Evolutionary conservation across 2,329 filamentous ascomycete species (phyloP).

Genomic region (Clarireedia hainanense): DNA sequence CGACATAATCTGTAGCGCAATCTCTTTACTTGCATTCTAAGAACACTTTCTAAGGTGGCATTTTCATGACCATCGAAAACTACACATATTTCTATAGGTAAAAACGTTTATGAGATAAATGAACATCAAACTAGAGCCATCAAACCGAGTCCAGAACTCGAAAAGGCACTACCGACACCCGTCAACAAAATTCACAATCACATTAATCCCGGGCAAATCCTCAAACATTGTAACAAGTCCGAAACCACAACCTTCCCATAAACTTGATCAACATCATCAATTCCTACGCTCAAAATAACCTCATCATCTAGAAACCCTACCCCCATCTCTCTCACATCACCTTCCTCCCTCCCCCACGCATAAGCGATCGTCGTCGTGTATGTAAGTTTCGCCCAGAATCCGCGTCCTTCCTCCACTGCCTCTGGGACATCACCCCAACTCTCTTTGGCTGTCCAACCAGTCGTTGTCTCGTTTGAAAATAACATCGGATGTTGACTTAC

Average conservation of each 20-base stretch:
- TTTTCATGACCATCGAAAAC: too few species aligned
- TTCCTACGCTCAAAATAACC: constrained; percentile 32
- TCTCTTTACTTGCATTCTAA: too few species aligned
- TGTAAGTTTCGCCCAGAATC: constrained; percentile 30
- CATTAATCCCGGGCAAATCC: constrained; percentile 42
- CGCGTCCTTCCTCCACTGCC: constrained; percentile 12
- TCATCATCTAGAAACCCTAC: constrained; percentile 33
- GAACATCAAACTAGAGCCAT: too few species aligned
- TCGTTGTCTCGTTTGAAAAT: constrained; percentile 31
- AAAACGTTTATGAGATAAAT: too few species aligned
- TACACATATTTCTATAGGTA: too few species aligned
- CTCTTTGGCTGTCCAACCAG: constrained; percentile 29
- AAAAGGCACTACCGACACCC: too few species aligned
- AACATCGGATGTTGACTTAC: constrained; percentile 30
- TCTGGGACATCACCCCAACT: constrained; percentile 29
- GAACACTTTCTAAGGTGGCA: too few species aligned
- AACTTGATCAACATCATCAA: constrained; percentile 31
- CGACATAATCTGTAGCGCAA: too few species aligned
- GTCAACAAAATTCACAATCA: not conserved
- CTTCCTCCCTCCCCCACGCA: constrained; percentile 28
- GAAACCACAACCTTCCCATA: constrained; percentile 28
- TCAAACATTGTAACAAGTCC: constrained; percentile 31
- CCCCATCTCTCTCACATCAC: constrained; percentile 29
- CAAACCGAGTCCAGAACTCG: too few species aligned
- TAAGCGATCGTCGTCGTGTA: constrained; percentile 34